Evolutionary conservation across 2,329 filamentous ascomycete genomes (phyloP).

Genomic region (Pseudogymnoascus sp.): DNA sequence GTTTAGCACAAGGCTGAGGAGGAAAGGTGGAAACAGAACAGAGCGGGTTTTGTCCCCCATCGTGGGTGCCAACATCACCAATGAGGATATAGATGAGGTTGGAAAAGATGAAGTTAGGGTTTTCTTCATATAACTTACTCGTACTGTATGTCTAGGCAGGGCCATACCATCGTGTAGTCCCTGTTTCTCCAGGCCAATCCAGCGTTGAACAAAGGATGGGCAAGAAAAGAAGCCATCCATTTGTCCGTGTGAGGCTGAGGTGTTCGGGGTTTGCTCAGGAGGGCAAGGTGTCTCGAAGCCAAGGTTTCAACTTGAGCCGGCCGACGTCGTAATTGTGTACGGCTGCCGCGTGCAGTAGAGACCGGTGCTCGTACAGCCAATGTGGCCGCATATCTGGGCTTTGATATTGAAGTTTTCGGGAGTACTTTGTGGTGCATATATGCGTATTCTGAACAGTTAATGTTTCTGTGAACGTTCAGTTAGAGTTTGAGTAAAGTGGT

Average conservation of each 20-base stretch:
- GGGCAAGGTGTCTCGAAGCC: neutral
- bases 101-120: neutral
- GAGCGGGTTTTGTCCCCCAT: neutral
- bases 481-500: conserved; percentile 1
- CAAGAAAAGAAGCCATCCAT: neutral
- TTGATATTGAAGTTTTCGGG: neutral
- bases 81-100: neutral
- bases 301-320: neutral
- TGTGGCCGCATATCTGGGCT: neutral
- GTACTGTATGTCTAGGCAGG: neutral
- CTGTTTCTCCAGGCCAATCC: neutral
- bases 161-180: neutral
- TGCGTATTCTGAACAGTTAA: neutral
- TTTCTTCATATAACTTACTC: neutral
- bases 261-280: neutral
- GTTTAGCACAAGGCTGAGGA: conserved; percentile 2
- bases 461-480: neutral
- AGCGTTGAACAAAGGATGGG: neutral
- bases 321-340: neutral
- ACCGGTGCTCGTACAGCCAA: neutral
- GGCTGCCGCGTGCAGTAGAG: neutral
- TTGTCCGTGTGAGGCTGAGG: neutral
- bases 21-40: neutral
- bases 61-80: neutral
- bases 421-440: neutral